Percentiles rank a stretch among this genome's conserved stretches.
These are phyloP conservation scores for Lipomyces sp. DNA, from an alignment of 805 yeast species.

Conservation along the genomic window DNA sequence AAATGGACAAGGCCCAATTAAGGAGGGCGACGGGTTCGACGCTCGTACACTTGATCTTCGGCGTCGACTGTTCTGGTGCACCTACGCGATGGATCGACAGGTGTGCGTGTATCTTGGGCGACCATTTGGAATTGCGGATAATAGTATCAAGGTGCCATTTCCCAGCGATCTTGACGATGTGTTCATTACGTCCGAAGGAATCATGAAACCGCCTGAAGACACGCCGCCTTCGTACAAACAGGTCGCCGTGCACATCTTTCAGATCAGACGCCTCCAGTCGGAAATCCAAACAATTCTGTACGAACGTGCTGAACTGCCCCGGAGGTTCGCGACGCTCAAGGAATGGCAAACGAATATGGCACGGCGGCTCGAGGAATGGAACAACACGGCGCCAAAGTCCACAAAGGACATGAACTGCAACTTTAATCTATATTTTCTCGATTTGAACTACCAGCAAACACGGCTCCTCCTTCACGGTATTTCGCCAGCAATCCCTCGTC, in stretches of 20 bases:
- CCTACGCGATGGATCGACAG: constrained; percentile 83
- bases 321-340: constrained; percentile 56
- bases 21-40: constrained; percentile 45
- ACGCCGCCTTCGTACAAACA: constrained; percentile 61
- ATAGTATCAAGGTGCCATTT: constrained; percentile 68
- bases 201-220: constrained; percentile 36
- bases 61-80: constrained; percentile 84
- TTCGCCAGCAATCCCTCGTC: constrained; percentile 67
- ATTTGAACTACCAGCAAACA: constrained; percentile 77
- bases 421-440: constrained; percentile 71
- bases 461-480: constrained; percentile 74
- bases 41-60: constrained; percentile 69
- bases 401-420: constrained; percentile 69
- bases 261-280: constrained; percentile 74
- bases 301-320: constrained; percentile 72
- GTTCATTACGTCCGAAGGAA: constrained; percentile 51
- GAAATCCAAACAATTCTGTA: constrained; percentile 74
- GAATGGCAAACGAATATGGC: constrained; percentile 68
- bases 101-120: constrained; percentile 84
- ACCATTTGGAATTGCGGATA: constrained; percentile 89
- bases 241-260: constrained; percentile 69
- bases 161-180: constrained; percentile 81
- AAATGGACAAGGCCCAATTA: constrained; percentile 23
- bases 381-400: constrained; percentile 58
- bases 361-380: constrained; percentile 66